Evolutionary conservation across 129 eudicot species (phyloP), one percentile per base, ranked within the genome.

Genomic region (Gnaphalium uliginosum): DNA sequence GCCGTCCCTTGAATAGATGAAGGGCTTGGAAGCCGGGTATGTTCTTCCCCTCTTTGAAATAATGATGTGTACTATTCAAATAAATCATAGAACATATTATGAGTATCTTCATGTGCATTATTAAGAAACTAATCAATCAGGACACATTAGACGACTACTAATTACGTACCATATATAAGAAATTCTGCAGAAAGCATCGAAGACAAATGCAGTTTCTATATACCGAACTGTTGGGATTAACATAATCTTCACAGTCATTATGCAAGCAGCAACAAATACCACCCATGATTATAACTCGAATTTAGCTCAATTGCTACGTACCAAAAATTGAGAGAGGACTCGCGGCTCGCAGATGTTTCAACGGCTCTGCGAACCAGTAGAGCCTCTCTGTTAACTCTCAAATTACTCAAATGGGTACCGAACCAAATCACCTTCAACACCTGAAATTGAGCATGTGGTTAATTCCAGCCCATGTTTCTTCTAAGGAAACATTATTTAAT

Each of bases 31-130:
- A 96, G 80, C 66, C 85, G 72, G 22, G 85, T 80, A 11, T 81
- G 96, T 65, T 76, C 89, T 78, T 95, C 99, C 79, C 87, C 96
- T 84, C 97, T 91, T 67, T 77, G 92, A 80, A 95, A 91, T 62
- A 95, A 82, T 59, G 97, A 91, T 48, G 90, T 50, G 82, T 95
- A 91, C 99, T 95, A 81, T 85, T 82, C 79, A 81, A 76, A 73
- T 58, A 73, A 78, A 73, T 8, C 78, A 74, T 54, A 69, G 8
- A 69, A 74, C 10, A 66, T 72, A 60, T 63, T 76, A 18, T 23
- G 17, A 63, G 33, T 67, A 73, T 50, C 14, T 18, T 46, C 5
- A 14, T 2, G 53, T 46, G 15, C 18, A 46, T 46, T 13, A 11
- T 46, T 46, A 46, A 46, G 5, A 17, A 27, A 5, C 10, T 33